phyloP scores from a whole-genome alignment of 1,139 yeast genomes.

The Eremothecium sinecaudum region DNA sequence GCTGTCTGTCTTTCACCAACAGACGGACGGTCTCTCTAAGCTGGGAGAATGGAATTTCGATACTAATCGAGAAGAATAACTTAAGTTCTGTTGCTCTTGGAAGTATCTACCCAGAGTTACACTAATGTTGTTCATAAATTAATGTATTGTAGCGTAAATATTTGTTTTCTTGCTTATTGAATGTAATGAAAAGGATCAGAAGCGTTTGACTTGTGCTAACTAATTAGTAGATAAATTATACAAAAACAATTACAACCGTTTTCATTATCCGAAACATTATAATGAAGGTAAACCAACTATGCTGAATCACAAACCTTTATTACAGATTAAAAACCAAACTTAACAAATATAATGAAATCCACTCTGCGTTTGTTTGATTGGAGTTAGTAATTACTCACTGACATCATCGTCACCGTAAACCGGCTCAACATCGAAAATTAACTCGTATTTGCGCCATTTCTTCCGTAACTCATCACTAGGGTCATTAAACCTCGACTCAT shows the following conservation, averaged over 20 bases:
- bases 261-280: no score
- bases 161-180: no score
- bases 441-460: constrained; percentile 31
- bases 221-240: no score
- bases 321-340: no score
- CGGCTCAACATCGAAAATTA: constrained; percentile 31
- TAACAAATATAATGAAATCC: no score
- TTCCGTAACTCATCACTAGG: constrained; percentile 25
- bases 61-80: constrained; percentile 13
- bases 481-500: constrained; percentile 26
- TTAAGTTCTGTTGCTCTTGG: constrained; percentile 23
- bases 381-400: constrained; percentile 20
- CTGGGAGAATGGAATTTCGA: constrained; percentile 19
- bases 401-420: constrained; percentile 26
- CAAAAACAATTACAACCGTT: no score
- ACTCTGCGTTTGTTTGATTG: no score
- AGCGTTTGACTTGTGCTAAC: no score
- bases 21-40: constrained; percentile 23
- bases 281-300: no score
- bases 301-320: no score
- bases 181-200: no score
- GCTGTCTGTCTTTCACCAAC: constrained; percentile 18
- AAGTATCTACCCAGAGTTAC: constrained; percentile 13
- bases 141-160: no score
- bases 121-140: constrained; percentile 22